Percentiles rank a stretch among this genome's conserved stretches.
Conservation (phyloP, 306 rosid species). For the Phaseolus lunatus region DNA sequence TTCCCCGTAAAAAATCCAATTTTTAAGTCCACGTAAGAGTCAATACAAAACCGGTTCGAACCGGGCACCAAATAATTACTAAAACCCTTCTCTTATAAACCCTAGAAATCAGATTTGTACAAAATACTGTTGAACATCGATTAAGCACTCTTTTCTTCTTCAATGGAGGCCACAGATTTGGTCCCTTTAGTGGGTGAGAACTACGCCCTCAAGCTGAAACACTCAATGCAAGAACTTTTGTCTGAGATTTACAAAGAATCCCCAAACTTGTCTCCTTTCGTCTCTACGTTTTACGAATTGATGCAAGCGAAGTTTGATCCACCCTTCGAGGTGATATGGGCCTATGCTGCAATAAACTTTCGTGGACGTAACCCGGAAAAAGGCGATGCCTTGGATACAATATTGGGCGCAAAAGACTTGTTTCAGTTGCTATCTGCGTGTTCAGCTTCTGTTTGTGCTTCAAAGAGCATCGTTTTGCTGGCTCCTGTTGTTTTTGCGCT, state of each 20-base stretch:
- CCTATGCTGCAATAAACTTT: constrained; percentile 64
- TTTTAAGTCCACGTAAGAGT: constrained; percentile 32
- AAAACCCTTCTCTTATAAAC: constrained; percentile 44
- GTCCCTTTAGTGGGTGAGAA: constrained; percentile 50
- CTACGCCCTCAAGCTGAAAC: constrained; percentile 55
- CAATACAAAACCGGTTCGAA: constrained; percentile 26
- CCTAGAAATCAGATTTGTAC: constrained; percentile 22
- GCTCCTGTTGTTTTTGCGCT: constrained; percentile 65
- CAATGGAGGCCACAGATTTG: constrained; percentile 34
- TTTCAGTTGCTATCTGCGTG: constrained; percentile 61
- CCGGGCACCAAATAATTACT: constrained; percentile 2
- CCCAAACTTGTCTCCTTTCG: constrained; percentile 43
- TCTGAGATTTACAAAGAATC: constrained; percentile 52
- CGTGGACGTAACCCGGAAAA: constrained; percentile 46
- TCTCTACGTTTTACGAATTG: constrained; percentile 53
- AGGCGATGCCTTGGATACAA: constrained; percentile 62
- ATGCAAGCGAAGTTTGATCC: constrained; percentile 69
- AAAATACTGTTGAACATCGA: background rate
- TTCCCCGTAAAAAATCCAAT: background rate
- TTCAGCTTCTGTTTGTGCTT: constrained; percentile 58
- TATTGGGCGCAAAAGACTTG: constrained; percentile 56
- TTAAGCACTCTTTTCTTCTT: constrained; percentile 30
- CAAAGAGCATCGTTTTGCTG: constrained; percentile 67
- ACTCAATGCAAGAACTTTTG: constrained; percentile 56
- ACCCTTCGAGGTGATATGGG: constrained; percentile 77